A percentile compares a stretch with the other conserved stretches of the same genome.
These are phyloP conservation scores for Eucommia ulmoides DNA, from an alignment of 257 asterid genomes.

Conservation along the genomic window DNA sequence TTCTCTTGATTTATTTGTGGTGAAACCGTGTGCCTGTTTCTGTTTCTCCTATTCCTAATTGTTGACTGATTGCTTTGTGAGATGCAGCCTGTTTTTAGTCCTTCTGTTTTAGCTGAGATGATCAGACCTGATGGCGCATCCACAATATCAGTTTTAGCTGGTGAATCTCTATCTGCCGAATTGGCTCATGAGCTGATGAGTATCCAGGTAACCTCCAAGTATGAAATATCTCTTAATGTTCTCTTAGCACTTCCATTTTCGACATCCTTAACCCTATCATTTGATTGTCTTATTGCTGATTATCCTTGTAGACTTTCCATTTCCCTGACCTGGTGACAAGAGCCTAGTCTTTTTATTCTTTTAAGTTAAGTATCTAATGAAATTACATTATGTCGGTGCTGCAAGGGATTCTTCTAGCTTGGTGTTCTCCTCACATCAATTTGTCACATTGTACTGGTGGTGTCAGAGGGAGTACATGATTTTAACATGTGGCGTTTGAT, in stretches of 20 bases:
- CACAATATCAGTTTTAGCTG: conserved; percentile 55
- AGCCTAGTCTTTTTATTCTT: too few species aligned
- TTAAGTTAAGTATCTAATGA: conserved; percentile 4
- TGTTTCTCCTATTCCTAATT: background rate
- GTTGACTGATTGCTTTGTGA: conserved; percentile 2
- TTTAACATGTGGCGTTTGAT: conserved; percentile 85
- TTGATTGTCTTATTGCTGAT: too few species aligned
- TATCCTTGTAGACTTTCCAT: too few species aligned
- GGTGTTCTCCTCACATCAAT: conserved; percentile 79
- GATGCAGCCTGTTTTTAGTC: conserved; percentile 84
- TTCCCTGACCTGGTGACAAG: too few species aligned
- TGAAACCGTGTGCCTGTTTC: too few species aligned
- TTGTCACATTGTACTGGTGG: conserved; percentile 76
- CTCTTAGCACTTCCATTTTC: too few species aligned
- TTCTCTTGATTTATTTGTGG: too few species aligned
- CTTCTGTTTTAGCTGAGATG: conserved; percentile 87
- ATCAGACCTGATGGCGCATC: conserved; percentile 89
- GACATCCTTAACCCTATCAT: too few species aligned
- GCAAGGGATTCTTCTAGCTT: conserved; percentile 85
- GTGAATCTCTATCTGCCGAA: conserved; percentile 84
- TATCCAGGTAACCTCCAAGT: conserved; percentile 58
- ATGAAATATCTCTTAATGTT: background rate
- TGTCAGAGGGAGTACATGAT: conserved; percentile 78
- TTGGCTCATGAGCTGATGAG: conserved; percentile 87
- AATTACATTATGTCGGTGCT: conserved; percentile 23